Evolutionary conservation across 2,329 filamentous ascomycete species (phyloP).

Genomic region (Cordyceps pruinosa): DNA sequence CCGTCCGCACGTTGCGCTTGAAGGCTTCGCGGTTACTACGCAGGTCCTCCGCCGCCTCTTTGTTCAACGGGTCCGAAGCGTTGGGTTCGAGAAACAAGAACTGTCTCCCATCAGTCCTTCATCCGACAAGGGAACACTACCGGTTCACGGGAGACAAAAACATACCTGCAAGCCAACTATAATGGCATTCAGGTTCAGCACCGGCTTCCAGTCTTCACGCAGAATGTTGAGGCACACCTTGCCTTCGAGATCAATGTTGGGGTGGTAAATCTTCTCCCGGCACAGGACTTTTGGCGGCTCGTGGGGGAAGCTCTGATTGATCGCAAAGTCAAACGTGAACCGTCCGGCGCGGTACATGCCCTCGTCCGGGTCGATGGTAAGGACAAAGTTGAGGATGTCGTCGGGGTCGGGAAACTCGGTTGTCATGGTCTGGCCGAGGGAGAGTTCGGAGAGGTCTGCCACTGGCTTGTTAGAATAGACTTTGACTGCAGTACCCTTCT

Average conservation of each 20-base stretch:
- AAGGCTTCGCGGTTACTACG: constrained; percentile 80
- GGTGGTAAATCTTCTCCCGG: constrained; percentile 97
- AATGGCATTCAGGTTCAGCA: constrained; percentile 91
- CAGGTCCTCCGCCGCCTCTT: constrained; percentile 92
- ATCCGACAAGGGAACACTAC: neutral
- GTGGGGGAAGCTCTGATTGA: constrained; percentile 93
- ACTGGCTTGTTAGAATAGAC: neutral
- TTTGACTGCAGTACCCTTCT: neutral
- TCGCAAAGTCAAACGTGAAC: constrained; percentile 86
- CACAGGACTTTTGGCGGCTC: constrained; percentile 97
- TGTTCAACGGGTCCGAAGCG: constrained; percentile 94
- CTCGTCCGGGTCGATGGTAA: constrained; percentile 80
- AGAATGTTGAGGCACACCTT: constrained; percentile 98
- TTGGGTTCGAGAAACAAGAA: constrained; percentile 98
- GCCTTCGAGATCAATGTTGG: constrained; percentile 95
- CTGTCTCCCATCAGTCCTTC: constrained; percentile 35
- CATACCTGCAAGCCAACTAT: constrained; percentile 84
- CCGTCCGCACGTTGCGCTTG: constrained; percentile 78
- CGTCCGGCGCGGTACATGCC: constrained; percentile 78
- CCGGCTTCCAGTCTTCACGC: constrained; percentile 97
- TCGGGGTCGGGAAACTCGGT: constrained; percentile 76
- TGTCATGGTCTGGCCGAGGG: constrained; percentile 71
- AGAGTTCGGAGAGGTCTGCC: constrained; percentile 73
- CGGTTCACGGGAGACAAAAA: neutral
- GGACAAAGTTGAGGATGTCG: constrained; percentile 77